Conservation (phyloP, 768 basidiomycete genomes). For the Leccinum fibrillosum region DNA sequence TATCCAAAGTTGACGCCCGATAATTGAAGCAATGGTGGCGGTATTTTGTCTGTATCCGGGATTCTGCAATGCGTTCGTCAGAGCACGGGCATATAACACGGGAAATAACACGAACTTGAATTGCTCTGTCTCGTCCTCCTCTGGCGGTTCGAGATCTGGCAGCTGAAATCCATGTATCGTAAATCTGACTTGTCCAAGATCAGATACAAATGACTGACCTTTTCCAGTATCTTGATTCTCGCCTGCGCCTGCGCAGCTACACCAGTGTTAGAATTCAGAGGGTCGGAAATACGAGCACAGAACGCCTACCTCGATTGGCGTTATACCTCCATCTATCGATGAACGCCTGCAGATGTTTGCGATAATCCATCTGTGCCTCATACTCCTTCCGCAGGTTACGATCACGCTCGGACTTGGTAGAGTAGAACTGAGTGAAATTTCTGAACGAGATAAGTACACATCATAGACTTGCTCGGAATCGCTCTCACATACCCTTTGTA, state of each 20-base stretch:
- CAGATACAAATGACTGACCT: constrained; percentile 39
- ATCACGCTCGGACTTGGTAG: constrained; percentile 94
- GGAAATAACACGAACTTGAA: constrained; percentile 60
- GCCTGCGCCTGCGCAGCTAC: constrained; percentile 84
- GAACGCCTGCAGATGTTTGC: constrained; percentile 94
- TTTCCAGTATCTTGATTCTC: constrained; percentile 75
- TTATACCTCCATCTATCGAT: constrained; percentile 99
- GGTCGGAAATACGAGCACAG: background rate
- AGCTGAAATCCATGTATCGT: constrained; percentile 44
- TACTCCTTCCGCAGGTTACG: constrained; percentile 92
- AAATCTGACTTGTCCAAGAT: background rate
- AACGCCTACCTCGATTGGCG: constrained; percentile 74
- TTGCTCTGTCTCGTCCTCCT: constrained; percentile 86
- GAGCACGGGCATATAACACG: background rate
- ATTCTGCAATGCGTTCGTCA: constrained; percentile 47
- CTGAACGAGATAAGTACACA: constrained; percentile 35
- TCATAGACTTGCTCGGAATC: background rate
- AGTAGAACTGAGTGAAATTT: constrained; percentile 98
- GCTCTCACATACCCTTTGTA: constrained; percentile 75
- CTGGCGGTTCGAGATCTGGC: constrained; percentile 90
- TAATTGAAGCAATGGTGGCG: constrained; percentile 91
- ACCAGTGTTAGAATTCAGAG: constrained; percentile 1
- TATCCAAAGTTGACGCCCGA: constrained; percentile 92
- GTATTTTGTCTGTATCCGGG: constrained; percentile 96
- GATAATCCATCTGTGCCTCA: constrained; percentile 92